These are phyloP conservation scores for Heterobasidion parviporum DNA, from an alignment of 1,284 basidiomycete species.

Conservation along the genomic window DNA sequence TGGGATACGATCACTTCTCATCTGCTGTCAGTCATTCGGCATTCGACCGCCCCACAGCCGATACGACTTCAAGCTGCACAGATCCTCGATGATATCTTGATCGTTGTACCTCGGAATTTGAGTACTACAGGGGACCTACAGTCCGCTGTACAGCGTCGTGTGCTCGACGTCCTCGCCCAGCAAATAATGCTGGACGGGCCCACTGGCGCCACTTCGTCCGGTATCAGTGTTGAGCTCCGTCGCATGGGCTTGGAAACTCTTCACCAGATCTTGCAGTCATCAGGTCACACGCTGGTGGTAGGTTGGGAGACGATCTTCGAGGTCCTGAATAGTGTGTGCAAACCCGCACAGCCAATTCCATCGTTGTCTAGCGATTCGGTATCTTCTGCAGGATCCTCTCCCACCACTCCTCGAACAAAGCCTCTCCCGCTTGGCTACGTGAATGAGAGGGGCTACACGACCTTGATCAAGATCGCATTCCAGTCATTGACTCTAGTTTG, in stretches of 20 bases:
- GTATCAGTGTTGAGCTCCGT: constrained; percentile 68
- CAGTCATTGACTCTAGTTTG: constrained; percentile 92
- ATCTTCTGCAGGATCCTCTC: constrained; percentile 25
- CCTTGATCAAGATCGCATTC: constrained; percentile 84
- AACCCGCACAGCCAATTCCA: constrained; percentile 32
- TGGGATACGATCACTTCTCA: constrained; percentile 81
- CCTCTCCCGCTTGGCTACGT: constrained; percentile 45
- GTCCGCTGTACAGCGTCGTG: constrained; percentile 68
- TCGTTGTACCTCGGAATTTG: constrained; percentile 63
- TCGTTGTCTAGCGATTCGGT: constrained; percentile 37
- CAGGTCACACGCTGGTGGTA: constrained; percentile 82
- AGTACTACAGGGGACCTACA: constrained; percentile 54
- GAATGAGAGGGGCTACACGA: constrained; percentile 55
- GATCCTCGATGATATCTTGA: constrained; percentile 75
- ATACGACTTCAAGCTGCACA: constrained; percentile 86
- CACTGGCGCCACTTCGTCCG: constrained; percentile 23
- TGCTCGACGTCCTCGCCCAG: constrained; percentile 74
- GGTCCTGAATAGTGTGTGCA: constrained; percentile 80
- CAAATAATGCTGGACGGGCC: constrained; percentile 62
- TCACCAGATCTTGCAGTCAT: constrained; percentile 83
- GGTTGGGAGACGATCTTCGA: constrained; percentile 94
- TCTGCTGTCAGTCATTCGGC: constrained; percentile 67
- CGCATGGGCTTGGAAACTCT: constrained; percentile 84
- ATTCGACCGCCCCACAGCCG: constrained; percentile 58
- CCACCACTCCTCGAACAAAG: constrained; percentile 29